A percentile compares a stretch with the other conserved stretches of the same genome.
These are phyloP conservation scores for Penicillium mononematosum DNA, from an alignment of 495 filamentous ascomycete species.

Conservation along the genomic window DNA sequence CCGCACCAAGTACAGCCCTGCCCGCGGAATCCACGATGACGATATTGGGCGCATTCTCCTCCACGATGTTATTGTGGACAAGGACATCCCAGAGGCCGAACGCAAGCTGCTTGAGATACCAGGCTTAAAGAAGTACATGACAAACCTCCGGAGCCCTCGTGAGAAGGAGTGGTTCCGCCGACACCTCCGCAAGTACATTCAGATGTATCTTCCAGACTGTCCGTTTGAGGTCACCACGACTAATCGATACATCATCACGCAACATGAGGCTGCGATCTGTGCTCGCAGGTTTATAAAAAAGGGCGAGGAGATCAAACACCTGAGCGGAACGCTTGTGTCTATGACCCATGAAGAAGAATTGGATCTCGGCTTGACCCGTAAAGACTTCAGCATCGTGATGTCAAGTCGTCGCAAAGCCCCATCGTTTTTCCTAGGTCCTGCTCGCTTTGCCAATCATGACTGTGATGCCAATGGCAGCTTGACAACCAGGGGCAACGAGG, in stretches of 20 bases:
- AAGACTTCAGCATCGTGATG: conserved; percentile 95
- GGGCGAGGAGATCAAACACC: conserved; percentile 85
- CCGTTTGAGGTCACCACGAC: conserved; percentile 93
- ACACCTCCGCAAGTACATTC: conserved; percentile 87
- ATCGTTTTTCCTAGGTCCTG: conserved; percentile 89
- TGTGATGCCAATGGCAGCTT: conserved; percentile 89
- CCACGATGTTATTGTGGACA: conserved; percentile 69
- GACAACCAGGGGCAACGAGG: conserved; percentile 74
- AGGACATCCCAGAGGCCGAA: conserved; percentile 68
- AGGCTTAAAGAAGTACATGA: conserved; percentile 69
- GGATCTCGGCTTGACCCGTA: conserved; percentile 69
- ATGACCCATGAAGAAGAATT: conserved; percentile 89
- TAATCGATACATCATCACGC: conserved; percentile 90
- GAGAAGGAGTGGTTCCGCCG: conserved; percentile 85
- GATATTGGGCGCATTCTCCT: conserved; percentile 77
- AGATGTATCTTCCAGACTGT: conserved; percentile 88
- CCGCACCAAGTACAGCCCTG: conserved; percentile 78
- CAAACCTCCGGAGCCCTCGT: conserved; percentile 63
- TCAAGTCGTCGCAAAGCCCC: conserved; percentile 86
- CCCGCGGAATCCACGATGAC: conserved; percentile 76
- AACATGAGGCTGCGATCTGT: conserved; percentile 83
- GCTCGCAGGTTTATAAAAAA: conserved; percentile 73
- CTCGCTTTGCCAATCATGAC: conserved; percentile 96
- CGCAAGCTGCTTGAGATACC: conserved; percentile 65
- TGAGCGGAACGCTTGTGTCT: conserved; percentile 82